phyloP scores from a whole-genome alignment of 1,284 basidiomycete genomes.

The Ustilago nuda region DNA sequence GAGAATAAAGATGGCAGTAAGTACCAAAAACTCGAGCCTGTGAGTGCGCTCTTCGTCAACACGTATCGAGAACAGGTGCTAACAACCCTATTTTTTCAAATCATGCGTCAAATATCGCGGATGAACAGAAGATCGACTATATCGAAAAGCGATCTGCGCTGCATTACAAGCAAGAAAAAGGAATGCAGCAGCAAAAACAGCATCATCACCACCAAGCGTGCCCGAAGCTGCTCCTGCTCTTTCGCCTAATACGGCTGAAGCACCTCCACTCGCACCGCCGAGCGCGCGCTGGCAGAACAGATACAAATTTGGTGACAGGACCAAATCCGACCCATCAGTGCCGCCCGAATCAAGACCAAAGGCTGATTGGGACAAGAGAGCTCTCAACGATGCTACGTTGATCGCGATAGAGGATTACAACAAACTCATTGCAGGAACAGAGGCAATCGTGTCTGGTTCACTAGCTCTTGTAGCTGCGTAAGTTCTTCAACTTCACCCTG shows the following conservation, averaged over 20 bases:
- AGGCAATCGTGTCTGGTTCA: constrained; percentile 14
- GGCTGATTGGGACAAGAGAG: constrained; percentile 9
- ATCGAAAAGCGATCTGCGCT: constrained; percentile 2
- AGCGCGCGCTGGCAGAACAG: neutral
- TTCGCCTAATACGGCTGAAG: neutral
- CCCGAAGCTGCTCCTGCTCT: neutral
- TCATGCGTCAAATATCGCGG: neutral
- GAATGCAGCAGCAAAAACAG: neutral
- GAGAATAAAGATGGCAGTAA: constrained; percentile 18
- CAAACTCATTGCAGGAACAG: constrained; percentile 43
- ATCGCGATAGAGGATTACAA: constrained; percentile 41
- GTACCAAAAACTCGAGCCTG: neutral
- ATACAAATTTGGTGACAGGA: constrained; percentile 1
- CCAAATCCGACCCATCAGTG: neutral
- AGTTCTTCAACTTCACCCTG: constrained; percentile 5
- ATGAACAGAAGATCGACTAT: constrained; percentile 14
- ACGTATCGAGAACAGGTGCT: neutral
- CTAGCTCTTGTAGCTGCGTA: constrained; percentile 36
- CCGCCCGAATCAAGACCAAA: neutral
- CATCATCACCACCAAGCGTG: neutral
- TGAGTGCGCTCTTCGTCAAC: neutral
- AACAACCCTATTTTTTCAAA: neutral
- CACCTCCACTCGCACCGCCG: neutral
- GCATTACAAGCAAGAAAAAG: neutral
- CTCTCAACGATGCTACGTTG: constrained; percentile 25